Base-by-base conservation (phyloP, 371 early-diverging fungal genomes). In the Antonospora locustae region DNA sequence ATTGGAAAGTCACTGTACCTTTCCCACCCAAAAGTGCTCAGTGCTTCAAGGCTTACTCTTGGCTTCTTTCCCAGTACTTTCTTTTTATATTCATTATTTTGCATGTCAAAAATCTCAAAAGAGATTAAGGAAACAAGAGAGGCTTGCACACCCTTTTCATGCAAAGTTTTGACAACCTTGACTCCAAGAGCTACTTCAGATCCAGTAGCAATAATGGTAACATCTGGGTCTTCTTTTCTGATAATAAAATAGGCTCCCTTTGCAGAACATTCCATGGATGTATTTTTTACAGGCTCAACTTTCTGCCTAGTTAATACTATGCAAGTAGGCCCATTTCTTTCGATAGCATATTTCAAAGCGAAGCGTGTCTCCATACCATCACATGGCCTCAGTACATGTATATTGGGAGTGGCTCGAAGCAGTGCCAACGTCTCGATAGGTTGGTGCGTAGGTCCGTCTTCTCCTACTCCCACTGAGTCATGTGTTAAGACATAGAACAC, bases 401-500 rank as follows among this genome's bases (percentile, higher is more conserved):
- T 75, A 78, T 88, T 87, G 50, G 98, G 98, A 23, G 86, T 82
- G 9, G 93, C 93, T 50, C 98, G 83, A 22, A 89, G 76, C 66
- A 81, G 76, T 34, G 92, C 81, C 63, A 94, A 68, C n/a, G 88
- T 88, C 75, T 97, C 98, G 47, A 95, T 83, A 3, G 96, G 96
- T 74, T 95, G 95, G 77, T 97, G 98, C 38, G 95, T 95, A 24
- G 95, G 94, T 2, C 97, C 97, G 73, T 96, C 97, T 75, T 94
- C 94, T 36, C 82, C 82, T 25, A 90, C 79, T 64, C 90, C 92
- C 63, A 96, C 90, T 22, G 92, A 91, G 78, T 96, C 97, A 80
- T 96, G 97, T 47, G 97, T 93, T 85, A 90, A 85, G 69, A 96
- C 82, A 78, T 89, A 90, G 59, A 91, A 67, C 41, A 87, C 84